Evolutionary conservation across 371 early-diverging fungal species (phyloP).

Genomic region (Circinella umbellata): DNA sequence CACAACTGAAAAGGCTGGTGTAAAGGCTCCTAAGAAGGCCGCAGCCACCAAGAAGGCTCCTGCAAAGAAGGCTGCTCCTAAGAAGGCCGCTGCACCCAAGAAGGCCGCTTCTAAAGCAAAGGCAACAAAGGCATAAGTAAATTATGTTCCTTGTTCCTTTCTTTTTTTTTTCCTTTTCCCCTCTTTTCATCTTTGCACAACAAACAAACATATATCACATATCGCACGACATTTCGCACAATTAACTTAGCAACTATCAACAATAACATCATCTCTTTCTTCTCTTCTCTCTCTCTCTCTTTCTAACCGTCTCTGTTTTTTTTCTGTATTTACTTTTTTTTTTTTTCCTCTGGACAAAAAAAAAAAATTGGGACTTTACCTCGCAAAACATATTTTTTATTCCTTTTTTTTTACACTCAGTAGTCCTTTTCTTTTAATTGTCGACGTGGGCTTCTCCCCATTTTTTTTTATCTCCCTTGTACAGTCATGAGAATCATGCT

Average conservation of each 20-base stretch:
- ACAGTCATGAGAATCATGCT: slow-evolving; percentile 20
- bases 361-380: no score
- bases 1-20: slow-evolving; percentile 37
- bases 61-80: slow-evolving; percentile 48
- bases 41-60: slow-evolving; percentile 43
- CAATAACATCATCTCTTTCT: neutral
- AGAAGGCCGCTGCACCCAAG: slow-evolving; percentile 45
- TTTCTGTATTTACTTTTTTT: slow-evolving; percentile 13
- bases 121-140: slow-evolving; percentile 27
- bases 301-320: neutral
- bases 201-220: neutral
- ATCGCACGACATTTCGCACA: neutral
- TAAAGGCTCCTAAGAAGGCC: slow-evolving; percentile 34
- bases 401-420: neutral
- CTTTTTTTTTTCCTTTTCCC: neutral
- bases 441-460: slow-evolving; percentile 6
- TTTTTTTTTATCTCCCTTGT: slow-evolving; percentile 12
- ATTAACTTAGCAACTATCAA: no score
- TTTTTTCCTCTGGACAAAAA: neutral
- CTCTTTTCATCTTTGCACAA: neutral
- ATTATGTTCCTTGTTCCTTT: neutral
- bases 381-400: neutral
- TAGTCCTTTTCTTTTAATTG: neutral
- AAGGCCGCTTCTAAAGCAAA: slow-evolving; percentile 46
- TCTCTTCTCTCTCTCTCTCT: neutral